Evolutionary conservation across 2,329 filamentous ascomycete genomes (phyloP), one percentile per base, ranked within the genome.

Genomic region (Apiospora rasikravindrae): DNA sequence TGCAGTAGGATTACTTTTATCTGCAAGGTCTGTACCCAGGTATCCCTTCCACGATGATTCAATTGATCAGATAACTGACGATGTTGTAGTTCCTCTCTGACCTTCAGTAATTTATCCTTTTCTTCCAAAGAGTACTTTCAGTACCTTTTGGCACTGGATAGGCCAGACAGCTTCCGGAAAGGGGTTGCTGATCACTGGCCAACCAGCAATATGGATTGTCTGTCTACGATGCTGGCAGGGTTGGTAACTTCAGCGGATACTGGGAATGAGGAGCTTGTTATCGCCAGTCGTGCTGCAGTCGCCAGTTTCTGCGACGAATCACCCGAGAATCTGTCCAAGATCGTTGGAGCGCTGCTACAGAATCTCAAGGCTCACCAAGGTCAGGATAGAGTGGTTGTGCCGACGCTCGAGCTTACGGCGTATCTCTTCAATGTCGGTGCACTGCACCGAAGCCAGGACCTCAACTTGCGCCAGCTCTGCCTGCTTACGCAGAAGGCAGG

Each of bases 231-330:
- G 22, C 82, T 95, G 71, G 86, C 90, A 49, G 94, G 94, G 22
- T 88, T 89, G 72, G 88, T 93, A 16, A 93, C 90, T 10, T 94
- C 93, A 1, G 92, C 93, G 11, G 93, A 94, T 77, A 91, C 91
- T n/a, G 92, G 92, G 49, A 93, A 93, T 72, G 93, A 96, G 77
- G 89, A 92, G 47, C 85, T 96, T 1, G 88, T 95, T 33, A 90
- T 93, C 69, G 89, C 90, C 13, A 92, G 91, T 67, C 88, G 93
- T 42, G 85, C 88, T 0, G 92, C 92, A 0, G 85, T 96, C 0
- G 84, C 88, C 2, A 83, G 86, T 5, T 88, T 88, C 75, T 90
- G 88, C 76, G 79, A 83, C 51, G 75, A 77, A 11, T 85, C 83
- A 10, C 74, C 77, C 16, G 77, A 76, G 5, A 82, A 86, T 70